Evolutionary conservation across 2,329 filamentous ascomycete species (phyloP).

Genomic region (Colletotrichum sp.): DNA sequence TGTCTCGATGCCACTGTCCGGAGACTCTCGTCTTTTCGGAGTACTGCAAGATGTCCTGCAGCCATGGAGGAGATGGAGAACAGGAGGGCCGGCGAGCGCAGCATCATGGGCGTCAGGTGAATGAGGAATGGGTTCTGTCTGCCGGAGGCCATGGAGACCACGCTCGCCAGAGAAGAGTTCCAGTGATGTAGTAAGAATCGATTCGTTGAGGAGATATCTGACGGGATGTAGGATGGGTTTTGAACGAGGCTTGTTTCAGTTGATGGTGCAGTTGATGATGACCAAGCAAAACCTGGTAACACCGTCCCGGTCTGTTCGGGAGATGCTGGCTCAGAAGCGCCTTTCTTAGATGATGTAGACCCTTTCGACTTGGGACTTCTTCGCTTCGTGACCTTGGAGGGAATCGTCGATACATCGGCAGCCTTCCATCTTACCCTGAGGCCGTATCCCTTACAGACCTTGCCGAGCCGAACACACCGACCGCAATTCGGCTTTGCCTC

Average conservation of each 20-base stretch:
- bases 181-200: slow-evolving; percentile 32
- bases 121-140: slow-evolving; percentile 32
- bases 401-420: not conserved
- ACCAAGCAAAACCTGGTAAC: not conserved
- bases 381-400: not conserved
- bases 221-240: not conserved
- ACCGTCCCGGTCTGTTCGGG: not conserved
- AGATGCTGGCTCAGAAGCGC: rapidly evolving
- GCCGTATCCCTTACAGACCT: slow-evolving; percentile 35
- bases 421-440: slow-evolving; percentile 32
- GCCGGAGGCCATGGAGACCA: slow-evolving; percentile 32
- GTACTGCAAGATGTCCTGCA: slow-evolving; percentile 31
- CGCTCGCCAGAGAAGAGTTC: slow-evolving; percentile 27
- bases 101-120: slow-evolving; percentile 34
- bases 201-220: slow-evolving; percentile 1
- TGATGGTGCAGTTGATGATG: not conserved
- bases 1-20: slow-evolving; percentile 26
- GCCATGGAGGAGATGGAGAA: slow-evolving; percentile 34
- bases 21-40: slow-evolving; percentile 26
- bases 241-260: not conserved
- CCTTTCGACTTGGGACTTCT: not conserved
- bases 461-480: slow-evolving; percentile 32
- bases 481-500: slow-evolving; percentile 34
- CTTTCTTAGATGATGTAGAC: rapidly evolving
- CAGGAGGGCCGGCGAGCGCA: slow-evolving; percentile 29